Base-by-base conservation (phyloP, 2,329 filamentous ascomycete genomes). In the Penicillium sp. region DNA sequence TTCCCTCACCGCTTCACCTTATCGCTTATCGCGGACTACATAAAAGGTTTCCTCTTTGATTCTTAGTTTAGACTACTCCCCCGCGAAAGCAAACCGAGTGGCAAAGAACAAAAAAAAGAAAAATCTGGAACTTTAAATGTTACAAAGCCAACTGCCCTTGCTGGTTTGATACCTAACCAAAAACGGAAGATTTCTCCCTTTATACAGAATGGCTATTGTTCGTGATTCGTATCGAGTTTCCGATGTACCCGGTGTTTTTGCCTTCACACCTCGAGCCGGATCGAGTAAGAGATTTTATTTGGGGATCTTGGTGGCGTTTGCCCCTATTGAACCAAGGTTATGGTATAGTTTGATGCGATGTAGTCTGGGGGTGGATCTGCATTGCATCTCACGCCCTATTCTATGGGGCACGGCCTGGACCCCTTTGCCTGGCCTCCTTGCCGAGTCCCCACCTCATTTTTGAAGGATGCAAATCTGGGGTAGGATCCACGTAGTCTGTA, bases 81-180 rank as follows among this genome's bases (percentile, higher is more conserved):
- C 58, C 58, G 51, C 57, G 58, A 60, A 60, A 57, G 52, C 28
- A 9, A 24, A 26, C 46, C 47, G 44, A 34, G 40, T 45, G 40
- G 49, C 44, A 34, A 51, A 51, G 44, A 51, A 47, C 6, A 34
- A 10, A 20, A 18, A 11, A 11, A 34, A 18, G 23, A 13, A 11
- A 31, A 13, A 9, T 50, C 44, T 28, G 16, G 35, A 34, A 36
- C 7, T 27, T 4, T 22, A 31, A 31, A 28, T 13, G 18, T 27
- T 14, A 6, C 29, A 27, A 10, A 10, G 24, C 24, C 9, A 26
- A 32, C 29, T 47, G 34, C 34, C 37, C 37, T 46, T 41, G 29
- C 37, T 29, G 35, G 32, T 29, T 37, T 20, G 31, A 16, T 32
- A 8, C 6, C 24, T 34, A n/a, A 10, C 11, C 42, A 38, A 28